These are phyloP conservation scores for Carex cristatella DNA, from an alignment of 176 grass and related monocot genomes.

Conservation along the genomic window DNA sequence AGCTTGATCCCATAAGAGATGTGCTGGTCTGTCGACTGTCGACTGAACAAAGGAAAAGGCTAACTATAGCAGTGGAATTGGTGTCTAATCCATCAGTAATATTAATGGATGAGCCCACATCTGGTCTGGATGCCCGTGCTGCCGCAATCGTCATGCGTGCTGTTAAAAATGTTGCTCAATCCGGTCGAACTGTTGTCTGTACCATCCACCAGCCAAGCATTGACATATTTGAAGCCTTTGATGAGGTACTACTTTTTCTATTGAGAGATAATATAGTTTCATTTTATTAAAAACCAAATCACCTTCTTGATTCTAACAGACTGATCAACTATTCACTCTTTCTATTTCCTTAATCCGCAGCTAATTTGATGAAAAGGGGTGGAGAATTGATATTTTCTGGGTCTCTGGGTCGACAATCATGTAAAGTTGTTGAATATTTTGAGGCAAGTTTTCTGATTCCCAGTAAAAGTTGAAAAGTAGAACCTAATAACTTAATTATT, in stretches of 20 bases:
- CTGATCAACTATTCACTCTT: background rate
- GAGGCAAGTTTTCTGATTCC: conserved; percentile 37
- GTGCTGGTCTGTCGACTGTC: conserved; percentile 42
- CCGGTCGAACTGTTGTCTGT: conserved; percentile 68
- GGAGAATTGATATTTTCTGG: conserved; percentile 75
- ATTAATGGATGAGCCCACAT: conserved; percentile 87
- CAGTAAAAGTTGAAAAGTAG: background rate
- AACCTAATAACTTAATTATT: background rate
- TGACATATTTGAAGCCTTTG: conserved; percentile 73
- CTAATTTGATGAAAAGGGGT: conserved; percentile 80
- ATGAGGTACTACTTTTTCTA: conserved; percentile 43
- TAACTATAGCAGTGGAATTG: conserved; percentile 68
- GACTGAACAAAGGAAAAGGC: conserved; percentile 55
- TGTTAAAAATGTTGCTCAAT: conserved; percentile 57
- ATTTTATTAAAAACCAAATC: background rate
- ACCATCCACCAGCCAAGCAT: conserved; percentile 82
- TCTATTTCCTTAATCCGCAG: conserved; percentile 32
- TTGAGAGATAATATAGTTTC: background rate
- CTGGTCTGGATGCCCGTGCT: conserved; percentile 57
- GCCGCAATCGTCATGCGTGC: conserved; percentile 70
- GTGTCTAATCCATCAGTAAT: conserved; percentile 76
- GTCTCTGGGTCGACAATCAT: conserved; percentile 49
- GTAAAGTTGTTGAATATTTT: conserved; percentile 66
- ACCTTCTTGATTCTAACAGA: background rate
- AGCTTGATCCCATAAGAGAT: conserved; percentile 61